Evolutionary conservation across 2,329 filamentous ascomycete species (phyloP).

Genomic region (Ascochyta koolunga): DNA sequence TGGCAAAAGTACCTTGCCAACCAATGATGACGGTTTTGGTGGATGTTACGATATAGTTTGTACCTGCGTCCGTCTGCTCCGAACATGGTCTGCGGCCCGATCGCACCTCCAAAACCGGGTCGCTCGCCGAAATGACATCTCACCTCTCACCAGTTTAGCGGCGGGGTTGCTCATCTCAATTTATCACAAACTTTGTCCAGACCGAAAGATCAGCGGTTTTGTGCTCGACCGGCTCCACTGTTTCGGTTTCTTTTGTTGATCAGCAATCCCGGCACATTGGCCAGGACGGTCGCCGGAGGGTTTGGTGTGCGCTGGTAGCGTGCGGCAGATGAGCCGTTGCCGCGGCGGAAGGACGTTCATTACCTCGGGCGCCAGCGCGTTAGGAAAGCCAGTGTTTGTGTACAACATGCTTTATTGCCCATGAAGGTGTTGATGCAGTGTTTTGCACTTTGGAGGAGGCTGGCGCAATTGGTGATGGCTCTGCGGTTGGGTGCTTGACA

Average conservation of each 20-base stretch:
- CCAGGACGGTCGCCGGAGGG: conserved; percentile 20
- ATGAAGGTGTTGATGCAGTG: conserved; percentile 20
- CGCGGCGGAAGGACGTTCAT: conserved; percentile 23
- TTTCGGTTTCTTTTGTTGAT: conserved; percentile 9
- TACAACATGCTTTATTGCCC: conserved; percentile 1
- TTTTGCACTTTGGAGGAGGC: conserved; percentile 15
- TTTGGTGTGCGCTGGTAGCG: conserved; percentile 23
- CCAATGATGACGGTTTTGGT: not conserved
- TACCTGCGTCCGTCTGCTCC: conserved; percentile 15
- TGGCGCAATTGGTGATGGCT: conserved; percentile 12
- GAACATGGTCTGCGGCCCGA: conserved; percentile 6
- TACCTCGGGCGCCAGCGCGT: conserved; percentile 9
- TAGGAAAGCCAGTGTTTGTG: conserved; percentile 3
- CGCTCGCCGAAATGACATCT: conserved; percentile 13
- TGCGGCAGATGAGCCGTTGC: conserved; percentile 29
- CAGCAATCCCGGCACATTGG: conserved; percentile 20
- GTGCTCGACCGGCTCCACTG: conserved; percentile 2
- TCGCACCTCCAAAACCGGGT: conserved; percentile 7
- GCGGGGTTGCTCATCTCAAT: conserved; percentile 5
- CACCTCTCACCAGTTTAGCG: conserved; percentile 2
- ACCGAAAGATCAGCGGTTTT: conserved; percentile 11
- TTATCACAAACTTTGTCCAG: conserved; percentile 11
- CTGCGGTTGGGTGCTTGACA: conserved; percentile 14
- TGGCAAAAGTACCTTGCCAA: not conserved
- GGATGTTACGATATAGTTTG: conserved; percentile 2